phyloP scores from a whole-genome alignment of 192 early-diverging fungal genomes.

The Gigaspora rosea region DNA sequence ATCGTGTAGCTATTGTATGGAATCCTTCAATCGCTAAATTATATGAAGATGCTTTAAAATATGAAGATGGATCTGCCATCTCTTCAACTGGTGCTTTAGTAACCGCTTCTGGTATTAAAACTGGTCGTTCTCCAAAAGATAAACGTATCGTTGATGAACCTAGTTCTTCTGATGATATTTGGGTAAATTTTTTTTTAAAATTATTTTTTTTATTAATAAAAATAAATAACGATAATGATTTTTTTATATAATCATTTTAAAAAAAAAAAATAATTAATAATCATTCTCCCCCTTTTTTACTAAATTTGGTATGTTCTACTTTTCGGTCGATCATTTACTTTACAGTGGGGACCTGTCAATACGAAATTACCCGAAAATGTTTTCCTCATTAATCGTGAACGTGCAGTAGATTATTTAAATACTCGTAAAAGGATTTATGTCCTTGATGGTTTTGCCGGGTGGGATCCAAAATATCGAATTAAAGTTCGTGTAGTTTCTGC shows the following conservation, averaged over 20 bases:
- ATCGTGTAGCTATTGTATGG: slow-evolving; percentile 78
- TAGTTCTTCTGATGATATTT: slow-evolving; percentile 82
- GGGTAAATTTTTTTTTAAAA: slow-evolving; percentile 51
- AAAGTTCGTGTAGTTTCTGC: slow-evolving; percentile 95
- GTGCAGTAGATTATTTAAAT: slow-evolving; percentile 95
- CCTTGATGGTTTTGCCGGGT: slow-evolving; percentile 96
- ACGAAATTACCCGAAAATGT: slow-evolving; percentile 78
- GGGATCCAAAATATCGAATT: slow-evolving; percentile 98
- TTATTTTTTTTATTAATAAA: too few species aligned
- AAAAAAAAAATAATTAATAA: neutral
- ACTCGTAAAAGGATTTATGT: slow-evolving; percentile 90
- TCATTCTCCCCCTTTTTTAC: neutral
- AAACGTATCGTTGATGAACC: slow-evolving; percentile 97
- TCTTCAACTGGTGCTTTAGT: slow-evolving; percentile 91
- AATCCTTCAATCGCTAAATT: slow-evolving; percentile 85
- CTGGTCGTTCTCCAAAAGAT: slow-evolving; percentile 90
- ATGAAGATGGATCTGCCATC: slow-evolving; percentile 85
- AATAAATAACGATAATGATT: too few species aligned
- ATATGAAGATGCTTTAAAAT: slow-evolving; percentile 88
- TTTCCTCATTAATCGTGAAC: slow-evolving; percentile 95
- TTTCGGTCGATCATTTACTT: neutral
- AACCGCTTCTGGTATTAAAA: slow-evolving; percentile 90
- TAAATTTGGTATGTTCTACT: neutral
- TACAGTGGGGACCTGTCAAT: slow-evolving; percentile 94
- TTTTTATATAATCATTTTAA: too few species aligned